Conservation (phyloP, 129 eudicot species). For the Centella asiatica region DNA sequence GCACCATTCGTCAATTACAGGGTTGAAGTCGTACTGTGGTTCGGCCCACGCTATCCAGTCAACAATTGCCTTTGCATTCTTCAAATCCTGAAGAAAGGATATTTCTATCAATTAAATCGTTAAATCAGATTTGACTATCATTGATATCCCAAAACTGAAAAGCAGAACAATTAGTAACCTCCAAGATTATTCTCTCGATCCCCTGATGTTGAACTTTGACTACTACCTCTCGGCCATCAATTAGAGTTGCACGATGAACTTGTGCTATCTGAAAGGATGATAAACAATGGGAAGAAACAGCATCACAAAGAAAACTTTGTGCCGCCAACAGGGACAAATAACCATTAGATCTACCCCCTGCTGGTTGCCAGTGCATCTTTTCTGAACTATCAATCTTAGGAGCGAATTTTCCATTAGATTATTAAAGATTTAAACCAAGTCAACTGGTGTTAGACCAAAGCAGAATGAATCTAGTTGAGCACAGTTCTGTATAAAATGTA, state of each 20-base stretch:
- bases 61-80: conserved; percentile 86
- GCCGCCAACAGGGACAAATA: background rate
- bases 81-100: conserved; percentile 56
- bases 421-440: too few relatives aligned
- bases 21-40: conserved; percentile 91
- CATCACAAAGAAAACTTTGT: background rate
- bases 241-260: conserved; percentile 94
- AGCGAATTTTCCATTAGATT: too few relatives aligned
- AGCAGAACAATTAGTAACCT: conserved; percentile 38
- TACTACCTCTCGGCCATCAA: conserved; percentile 83
- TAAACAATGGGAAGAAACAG: conserved; percentile 3
- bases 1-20: conserved; percentile 98
- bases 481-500: too few relatives aligned
- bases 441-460: too few relatives aligned
- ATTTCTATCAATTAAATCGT: conserved; percentile 4
- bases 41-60: conserved; percentile 99
- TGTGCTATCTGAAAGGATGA: conserved; percentile 73
- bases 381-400: too few relatives aligned
- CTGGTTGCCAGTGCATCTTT: too few relatives aligned
- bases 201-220: conserved; percentile 97
- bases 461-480: too few relatives aligned
- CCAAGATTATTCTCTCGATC: conserved; percentile 71
- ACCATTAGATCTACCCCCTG: background rate
- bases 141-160: background rate
- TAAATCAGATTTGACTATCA: conserved; percentile 6